A percentile compares a stretch with the other conserved stretches of the same genome.
Evolutionary conservation across 225 moss, liverwort and hornwort species (phyloP).

Genomic region (Pleurozium schreberi): DNA sequence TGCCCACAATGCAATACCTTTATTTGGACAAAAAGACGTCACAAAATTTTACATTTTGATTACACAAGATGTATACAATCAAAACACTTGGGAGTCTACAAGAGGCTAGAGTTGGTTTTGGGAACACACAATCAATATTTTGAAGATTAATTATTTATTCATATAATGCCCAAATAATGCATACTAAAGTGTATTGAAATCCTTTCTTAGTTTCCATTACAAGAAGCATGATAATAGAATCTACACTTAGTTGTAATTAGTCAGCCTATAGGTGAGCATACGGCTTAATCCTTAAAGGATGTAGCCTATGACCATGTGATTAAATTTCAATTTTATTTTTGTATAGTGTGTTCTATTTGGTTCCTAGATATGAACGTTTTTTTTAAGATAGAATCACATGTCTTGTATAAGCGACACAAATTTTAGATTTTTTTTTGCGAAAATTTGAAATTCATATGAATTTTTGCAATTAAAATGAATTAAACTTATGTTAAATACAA

Average conservation of each 20-base stretch:
- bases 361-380: not conserved
- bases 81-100: not conserved
- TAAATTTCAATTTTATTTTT: not conserved
- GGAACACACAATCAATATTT: not conserved
- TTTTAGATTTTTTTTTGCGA: not conserved
- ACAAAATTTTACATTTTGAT: not conserved
- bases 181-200: not conserved
- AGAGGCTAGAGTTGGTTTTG: not conserved
- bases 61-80: not conserved
- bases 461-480: not conserved
- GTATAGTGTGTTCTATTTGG: rapidly evolving
- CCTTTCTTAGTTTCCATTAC: not conserved
- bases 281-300: too few species aligned
- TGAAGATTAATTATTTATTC: not conserved
- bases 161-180: not conserved
- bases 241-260: not conserved
- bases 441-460: not conserved
- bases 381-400: not conserved
- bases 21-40: not conserved
- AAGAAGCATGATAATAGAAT: too few species aligned
- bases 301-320: not conserved
- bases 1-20: rapidly evolving
- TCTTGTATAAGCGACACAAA: not conserved
- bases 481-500: not conserved
- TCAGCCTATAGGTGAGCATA: too few species aligned